Conservation (phyloP, 2,329 filamentous ascomycete genomes). For the Paecilomyces niveus region DNA sequence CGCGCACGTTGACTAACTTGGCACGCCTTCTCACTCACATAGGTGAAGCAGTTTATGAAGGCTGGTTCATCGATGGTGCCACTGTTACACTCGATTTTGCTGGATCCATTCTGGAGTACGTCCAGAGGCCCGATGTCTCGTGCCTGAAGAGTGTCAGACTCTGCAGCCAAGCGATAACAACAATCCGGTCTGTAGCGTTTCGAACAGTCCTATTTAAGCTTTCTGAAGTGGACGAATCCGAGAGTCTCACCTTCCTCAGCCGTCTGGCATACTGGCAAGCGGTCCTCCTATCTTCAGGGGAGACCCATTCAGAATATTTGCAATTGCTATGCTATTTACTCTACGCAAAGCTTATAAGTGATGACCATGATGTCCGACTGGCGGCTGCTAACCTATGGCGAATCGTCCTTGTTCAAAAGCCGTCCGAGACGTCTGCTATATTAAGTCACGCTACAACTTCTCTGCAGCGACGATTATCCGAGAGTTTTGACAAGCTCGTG, state of each 20-base stretch:
- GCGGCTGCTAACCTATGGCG: conserved; percentile 80
- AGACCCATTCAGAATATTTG: conserved; percentile 72
- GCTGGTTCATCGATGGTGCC: conserved; percentile 89
- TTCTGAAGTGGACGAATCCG: conserved; percentile 70
- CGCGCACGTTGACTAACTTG: conserved; percentile 78
- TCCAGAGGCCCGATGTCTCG: conserved; percentile 77
- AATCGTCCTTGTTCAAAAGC: conserved; percentile 90
- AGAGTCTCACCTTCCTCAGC: conserved; percentile 66
- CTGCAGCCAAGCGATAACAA: conserved; percentile 73
- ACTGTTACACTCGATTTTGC: conserved; percentile 78
- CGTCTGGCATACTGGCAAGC: conserved; percentile 95
- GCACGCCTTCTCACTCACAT: conserved; percentile 73
- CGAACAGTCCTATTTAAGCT: conserved; percentile 72
- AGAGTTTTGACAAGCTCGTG: conserved; percentile 74
- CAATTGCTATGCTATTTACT: conserved; percentile 87
- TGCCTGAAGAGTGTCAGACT: conserved; percentile 81
- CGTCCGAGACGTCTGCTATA: conserved; percentile 67
- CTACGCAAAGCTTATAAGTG: conserved; percentile 78
- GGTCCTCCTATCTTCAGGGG: conserved; percentile 71
- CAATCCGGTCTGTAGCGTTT: conserved; percentile 70
- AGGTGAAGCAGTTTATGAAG: conserved; percentile 86
- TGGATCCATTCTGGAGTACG: conserved; percentile 76
- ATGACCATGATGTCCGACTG: conserved; percentile 58
- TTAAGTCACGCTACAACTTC: conserved; percentile 63
- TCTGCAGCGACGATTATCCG: conserved; percentile 64